These are phyloP conservation scores for Rickenella mellea DNA, from an alignment of 768 basidiomycete species.

Conservation along the genomic window DNA sequence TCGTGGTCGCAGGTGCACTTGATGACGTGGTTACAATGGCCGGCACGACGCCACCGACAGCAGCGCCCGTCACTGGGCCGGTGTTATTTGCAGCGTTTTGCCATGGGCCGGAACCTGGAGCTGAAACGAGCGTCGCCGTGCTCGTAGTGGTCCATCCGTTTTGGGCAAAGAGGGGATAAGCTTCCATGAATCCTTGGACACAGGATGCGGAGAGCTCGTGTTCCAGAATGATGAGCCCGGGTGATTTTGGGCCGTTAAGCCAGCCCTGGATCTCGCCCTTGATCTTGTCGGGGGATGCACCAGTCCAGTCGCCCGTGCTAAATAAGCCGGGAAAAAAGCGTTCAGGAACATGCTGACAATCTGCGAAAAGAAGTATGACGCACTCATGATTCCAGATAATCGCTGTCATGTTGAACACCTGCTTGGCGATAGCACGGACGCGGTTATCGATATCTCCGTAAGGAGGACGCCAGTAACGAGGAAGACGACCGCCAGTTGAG, in stretches of 20 bases:
- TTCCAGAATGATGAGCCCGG: slow-evolving; percentile 77
- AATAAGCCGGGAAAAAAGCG: too few species aligned
- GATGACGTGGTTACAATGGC: too few species aligned
- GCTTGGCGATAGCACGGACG: slow-evolving; percentile 75
- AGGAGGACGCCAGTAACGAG: slow-evolving; percentile 81
- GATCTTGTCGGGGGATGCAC: slow-evolving; percentile 39
- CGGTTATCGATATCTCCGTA: slow-evolving; percentile 80
- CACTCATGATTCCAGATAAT: slow-evolving; percentile 88
- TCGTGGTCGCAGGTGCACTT: too few species aligned
- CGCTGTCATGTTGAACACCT: slow-evolving; percentile 79
- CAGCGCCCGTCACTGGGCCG: too few species aligned
- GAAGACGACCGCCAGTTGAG: slow-evolving; percentile 66
- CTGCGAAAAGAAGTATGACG: too few species aligned
- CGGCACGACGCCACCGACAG: too few species aligned
- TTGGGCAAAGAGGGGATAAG: slow-evolving; percentile 50
- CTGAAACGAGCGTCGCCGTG: slow-evolving; percentile 34
- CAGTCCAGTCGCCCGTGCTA: slow-evolving; percentile 74
- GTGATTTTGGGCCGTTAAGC: slow-evolving; percentile 60
- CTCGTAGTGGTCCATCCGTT: slow-evolving; percentile 67
- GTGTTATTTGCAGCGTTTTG: too few species aligned
- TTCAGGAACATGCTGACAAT: too few species aligned
- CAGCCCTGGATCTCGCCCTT: slow-evolving; percentile 42
- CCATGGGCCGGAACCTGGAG: too few species aligned
- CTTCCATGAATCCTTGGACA: slow-evolving; percentile 56
- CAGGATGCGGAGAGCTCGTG: slow-evolving; percentile 64